Conservation (phyloP, 2,329 filamentous ascomycete genomes). For the Fusarium udum region DNA sequence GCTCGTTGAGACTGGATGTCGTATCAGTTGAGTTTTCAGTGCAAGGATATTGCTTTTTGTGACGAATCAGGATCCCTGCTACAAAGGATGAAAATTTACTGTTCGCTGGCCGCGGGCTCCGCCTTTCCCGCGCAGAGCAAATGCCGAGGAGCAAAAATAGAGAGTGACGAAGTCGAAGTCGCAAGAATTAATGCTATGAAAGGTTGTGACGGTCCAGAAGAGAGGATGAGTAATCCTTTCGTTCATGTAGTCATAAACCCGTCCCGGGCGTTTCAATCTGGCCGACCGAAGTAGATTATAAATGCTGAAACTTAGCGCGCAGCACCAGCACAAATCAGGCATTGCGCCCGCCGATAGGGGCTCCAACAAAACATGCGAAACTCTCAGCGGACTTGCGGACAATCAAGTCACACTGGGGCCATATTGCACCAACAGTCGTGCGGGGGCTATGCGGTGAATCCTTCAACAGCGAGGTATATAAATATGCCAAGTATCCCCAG, state of each 20-base stretch:
- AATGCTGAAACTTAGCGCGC: not conserved
- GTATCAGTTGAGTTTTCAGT: not conserved
- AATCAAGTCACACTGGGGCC: not conserved
- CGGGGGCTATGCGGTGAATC: not conserved
- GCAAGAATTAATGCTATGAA: no score
- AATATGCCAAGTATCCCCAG: not conserved
- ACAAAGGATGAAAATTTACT: no score
- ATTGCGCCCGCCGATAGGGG: not conserved
- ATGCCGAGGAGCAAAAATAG: not conserved
- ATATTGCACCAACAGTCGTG: not conserved
- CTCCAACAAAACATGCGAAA: not conserved
- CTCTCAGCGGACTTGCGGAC: not conserved
- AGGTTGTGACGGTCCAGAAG: rapidly evolving
- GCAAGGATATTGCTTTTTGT: not conserved
- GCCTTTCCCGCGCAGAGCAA: not conserved
- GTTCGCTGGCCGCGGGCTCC: not conserved
- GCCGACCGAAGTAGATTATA: not conserved
- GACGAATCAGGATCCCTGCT: not conserved
- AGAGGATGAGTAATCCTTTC: not conserved
- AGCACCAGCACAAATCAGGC: not conserved
- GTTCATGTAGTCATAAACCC: not conserved
- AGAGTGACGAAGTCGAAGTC: not conserved
- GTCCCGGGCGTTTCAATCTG: not conserved
- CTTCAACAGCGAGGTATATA: not conserved
- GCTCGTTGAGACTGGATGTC: not conserved